Evolutionary conservation across 2,329 filamentous ascomycete genomes (phyloP).

Genomic region (Cordyceps fumosorosea): DNA sequence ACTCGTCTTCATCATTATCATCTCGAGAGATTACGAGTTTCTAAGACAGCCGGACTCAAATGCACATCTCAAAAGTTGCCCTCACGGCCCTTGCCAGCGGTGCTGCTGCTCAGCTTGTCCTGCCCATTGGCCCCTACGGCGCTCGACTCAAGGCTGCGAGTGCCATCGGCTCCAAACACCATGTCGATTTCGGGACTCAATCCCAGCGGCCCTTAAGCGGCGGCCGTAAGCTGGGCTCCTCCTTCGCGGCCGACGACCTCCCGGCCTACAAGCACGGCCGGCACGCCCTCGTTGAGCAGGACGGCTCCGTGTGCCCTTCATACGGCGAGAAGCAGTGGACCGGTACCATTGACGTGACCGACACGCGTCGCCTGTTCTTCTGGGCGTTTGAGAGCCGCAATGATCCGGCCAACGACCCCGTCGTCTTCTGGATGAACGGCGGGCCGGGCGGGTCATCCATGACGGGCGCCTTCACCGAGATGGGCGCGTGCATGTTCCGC

Average conservation of each 20-base stretch:
- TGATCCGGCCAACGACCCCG: slow-evolving; percentile 20
- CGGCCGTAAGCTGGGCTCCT: not conserved
- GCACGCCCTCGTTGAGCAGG: slow-evolving; percentile 13
- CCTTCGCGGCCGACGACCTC: not conserved
- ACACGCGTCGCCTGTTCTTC: slow-evolving; percentile 18
- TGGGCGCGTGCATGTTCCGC: slow-evolving; percentile 17
- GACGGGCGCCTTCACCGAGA: slow-evolving; percentile 14
- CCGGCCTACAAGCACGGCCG: slow-evolving; percentile 14
- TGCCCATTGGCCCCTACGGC: not conserved
- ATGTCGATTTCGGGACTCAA: not conserved
- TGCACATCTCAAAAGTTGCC: not conserved
- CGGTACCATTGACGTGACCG: slow-evolving; percentile 18
- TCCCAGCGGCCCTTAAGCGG: not conserved
- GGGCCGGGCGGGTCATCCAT: slow-evolving; percentile 17
- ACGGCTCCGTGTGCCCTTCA: slow-evolving; percentile 13
- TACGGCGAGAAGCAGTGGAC: slow-evolving; percentile 18
- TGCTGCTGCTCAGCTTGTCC: not conserved
- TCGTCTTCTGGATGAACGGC: slow-evolving; percentile 44
- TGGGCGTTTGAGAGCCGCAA: slow-evolving; percentile 23
- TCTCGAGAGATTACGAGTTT: not conserved
- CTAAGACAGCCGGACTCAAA: not conserved
- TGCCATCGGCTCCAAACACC: not conserved
- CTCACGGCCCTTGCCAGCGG: not conserved
- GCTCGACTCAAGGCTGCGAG: not conserved
- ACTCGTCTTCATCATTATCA: not conserved